A percentile compares a stretch with the other conserved stretches of the same genome.
Evolutionary conservation across 768 basidiomycete genomes (phyloP).

Genomic region (Tephrocybe sp.): DNA sequence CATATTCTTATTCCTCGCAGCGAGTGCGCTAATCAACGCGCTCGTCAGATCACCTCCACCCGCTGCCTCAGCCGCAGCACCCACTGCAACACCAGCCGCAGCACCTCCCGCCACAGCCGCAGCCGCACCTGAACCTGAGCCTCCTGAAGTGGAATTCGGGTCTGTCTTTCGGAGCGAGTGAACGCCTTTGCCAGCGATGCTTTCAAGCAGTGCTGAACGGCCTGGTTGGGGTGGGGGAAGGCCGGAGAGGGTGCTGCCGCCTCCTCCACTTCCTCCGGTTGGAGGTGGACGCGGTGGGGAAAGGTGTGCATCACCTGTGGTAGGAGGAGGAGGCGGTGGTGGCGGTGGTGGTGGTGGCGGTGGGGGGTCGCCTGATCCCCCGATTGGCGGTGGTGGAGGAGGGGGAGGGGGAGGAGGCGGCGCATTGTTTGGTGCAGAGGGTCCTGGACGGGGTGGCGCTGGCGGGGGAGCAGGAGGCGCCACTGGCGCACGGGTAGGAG

Average conservation of each 20-base stretch:
- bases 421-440: not conserved
- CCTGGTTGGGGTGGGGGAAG: constrained; percentile 59
- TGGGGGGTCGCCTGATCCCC: constrained; percentile 21
- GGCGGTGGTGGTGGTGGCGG: constrained; percentile 30
- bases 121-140: constrained; percentile 23
- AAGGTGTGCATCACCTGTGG: constrained; percentile 26
- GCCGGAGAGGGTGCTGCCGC: constrained; percentile 24
- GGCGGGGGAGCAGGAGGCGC: constrained; percentile 30
- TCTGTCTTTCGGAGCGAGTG: constrained; percentile 16
- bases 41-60: constrained; percentile 77
- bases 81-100: constrained; percentile 37
- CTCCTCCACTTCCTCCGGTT: constrained; percentile 20
- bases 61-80: constrained; percentile 33
- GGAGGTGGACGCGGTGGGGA: constrained; percentile 46
- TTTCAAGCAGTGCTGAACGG: constrained; percentile 11
- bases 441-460: constrained; percentile 20
- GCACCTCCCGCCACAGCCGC: constrained; percentile 6
- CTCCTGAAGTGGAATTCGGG: constrained; percentile 13
- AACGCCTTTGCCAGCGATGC: constrained; percentile 16
- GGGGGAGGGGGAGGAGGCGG: constrained; percentile 28
- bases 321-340: constrained; percentile 40
- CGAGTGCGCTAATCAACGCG: constrained; percentile 80
- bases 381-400: constrained; percentile 30
- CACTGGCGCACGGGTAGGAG: constrained; percentile 18
- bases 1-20: constrained; percentile 82